Evolutionary conservation across 352 stramenopile genomes (phyloP).

Genomic region (Pythium phragmiticola): DNA sequence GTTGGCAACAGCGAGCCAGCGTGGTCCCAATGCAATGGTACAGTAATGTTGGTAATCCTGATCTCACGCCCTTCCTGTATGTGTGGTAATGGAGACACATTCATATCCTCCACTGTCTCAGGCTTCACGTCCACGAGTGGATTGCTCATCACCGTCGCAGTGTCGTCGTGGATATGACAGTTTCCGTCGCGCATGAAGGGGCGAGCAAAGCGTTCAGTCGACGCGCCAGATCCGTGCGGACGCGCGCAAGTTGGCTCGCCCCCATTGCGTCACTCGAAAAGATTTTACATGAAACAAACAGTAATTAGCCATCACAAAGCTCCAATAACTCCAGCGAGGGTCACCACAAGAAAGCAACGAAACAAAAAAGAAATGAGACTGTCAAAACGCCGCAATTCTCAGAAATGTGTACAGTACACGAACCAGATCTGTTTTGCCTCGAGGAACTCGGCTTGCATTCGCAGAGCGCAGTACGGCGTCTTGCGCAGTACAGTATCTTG

Average conservation of each 20-base stretch:
- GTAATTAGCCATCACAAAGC: neutral
- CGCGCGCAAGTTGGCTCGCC: too few relatives aligned
- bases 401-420: neutral
- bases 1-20: constrained; percentile 11
- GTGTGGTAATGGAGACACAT: neutral
- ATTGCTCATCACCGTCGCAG: neutral
- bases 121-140: neutral
- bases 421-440: neutral
- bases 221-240: too few relatives aligned
- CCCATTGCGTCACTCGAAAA: neutral
- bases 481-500: neutral
- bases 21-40: neutral
- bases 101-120: neutral
- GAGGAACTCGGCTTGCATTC: neutral
- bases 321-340: too few relatives aligned
- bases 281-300: neutral
- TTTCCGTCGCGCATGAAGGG: constrained; percentile 5
- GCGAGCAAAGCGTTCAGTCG: constrained; percentile 1
- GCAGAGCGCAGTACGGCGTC: neutral
- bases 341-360: neutral
- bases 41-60: neutral
- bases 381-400: neutral
- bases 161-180: constrained; percentile 3
- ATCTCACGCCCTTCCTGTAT: neutral
- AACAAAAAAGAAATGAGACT: neutral